Base-by-base conservation (phyloP, 2,329 filamentous ascomycete species). In the Colletotrichum simmondsii region DNA sequence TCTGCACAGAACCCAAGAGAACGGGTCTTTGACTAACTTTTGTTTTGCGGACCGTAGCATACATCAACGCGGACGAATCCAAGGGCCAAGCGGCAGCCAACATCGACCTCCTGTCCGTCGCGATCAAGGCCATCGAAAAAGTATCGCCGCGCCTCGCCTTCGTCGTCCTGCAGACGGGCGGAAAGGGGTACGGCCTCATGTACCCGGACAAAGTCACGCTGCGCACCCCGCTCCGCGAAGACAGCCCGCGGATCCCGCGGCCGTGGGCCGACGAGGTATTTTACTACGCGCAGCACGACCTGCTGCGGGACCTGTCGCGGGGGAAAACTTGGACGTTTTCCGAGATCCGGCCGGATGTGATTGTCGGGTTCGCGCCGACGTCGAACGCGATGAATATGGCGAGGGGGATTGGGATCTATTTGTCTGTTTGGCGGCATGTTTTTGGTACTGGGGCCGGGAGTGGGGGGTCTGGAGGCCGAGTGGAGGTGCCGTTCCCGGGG, bases 341-440 rank as follows among this genome's bases (percentile, higher is more conserved):
- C 28, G 75, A 76, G 71, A 65, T 77, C 26, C 72, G 76, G 3
- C 76, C 75, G 1, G 73, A 77, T 57, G 74, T 57, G 3, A 75
- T 77, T 46, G 72, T 76, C 14, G 76, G 75, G 6, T 75, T 75
- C 19, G 57, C 68, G 0, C 76, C 76, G 0, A 61, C 58, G 19
- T 24, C 65, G 7, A 76, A 74, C 46, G 64, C 71, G 1, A 76
- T 76, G 76, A 75, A 74, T 62, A 59, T 76, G 60, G 71, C 58
- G 14, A 63, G 74, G 65, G 72, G 70, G 1, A 71, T 77, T 10
- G 75, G 57, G 19, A n/a, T 76, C 19, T 75, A 68, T 52, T 66
- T 76, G 7, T 37, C 64, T 24, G 26, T 76, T 2, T 75, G 64
- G 57, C 30, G 64, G 24, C 52, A 69, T 14, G 74, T 75, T n/a